Evolutionary conservation across 768 basidiomycete species (phyloP).

Genomic region (Cystobasidium ongulense): DNA sequence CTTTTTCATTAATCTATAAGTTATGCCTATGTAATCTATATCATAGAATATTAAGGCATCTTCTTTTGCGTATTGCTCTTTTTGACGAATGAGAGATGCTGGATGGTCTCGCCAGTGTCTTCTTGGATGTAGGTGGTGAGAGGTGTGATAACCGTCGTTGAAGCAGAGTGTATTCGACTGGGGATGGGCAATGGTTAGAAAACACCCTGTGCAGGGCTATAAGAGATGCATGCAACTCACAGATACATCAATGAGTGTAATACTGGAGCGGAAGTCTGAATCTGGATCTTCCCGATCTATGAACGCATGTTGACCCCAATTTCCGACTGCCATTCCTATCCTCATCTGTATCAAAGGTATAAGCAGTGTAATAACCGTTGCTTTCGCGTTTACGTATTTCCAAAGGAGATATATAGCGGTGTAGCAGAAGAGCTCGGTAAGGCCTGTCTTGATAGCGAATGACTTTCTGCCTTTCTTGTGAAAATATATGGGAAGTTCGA

Average conservation of each 20-base stretch:
- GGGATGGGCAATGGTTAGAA: neutral
- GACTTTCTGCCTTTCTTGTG: neutral
- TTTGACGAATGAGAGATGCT: neutral
- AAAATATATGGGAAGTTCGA: slow-evolving; percentile 21
- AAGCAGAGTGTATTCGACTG: slow-evolving; percentile 20
- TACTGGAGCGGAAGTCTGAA: slow-evolving; percentile 14
- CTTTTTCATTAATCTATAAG: slow-evolving; percentile 7
- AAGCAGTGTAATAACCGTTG: neutral
- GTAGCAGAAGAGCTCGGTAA: neutral
- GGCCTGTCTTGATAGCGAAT: neutral
- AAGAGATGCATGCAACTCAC: neutral
- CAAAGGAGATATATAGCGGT: neutral
- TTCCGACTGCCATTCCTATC: slow-evolving; percentile 14
- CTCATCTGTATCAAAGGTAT: slow-evolving; percentile 7
- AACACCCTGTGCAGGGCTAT: neutral
- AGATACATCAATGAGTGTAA: slow-evolving; percentile 17
- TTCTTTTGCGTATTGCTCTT: slow-evolving; percentile 3
- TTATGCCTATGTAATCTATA: slow-evolving; percentile 26
- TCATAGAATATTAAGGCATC: slow-evolving; percentile 12
- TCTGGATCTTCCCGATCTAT: slow-evolving; percentile 16
- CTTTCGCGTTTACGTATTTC: neutral
- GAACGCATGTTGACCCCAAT: slow-evolving; percentile 23
- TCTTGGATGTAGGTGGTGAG: slow-evolving; percentile 20
- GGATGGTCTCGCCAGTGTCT: slow-evolving; percentile 25
- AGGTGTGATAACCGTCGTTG: slow-evolving; percentile 30